These are phyloP conservation scores for Mycena floridula DNA, from an alignment of 768 basidiomycete species.

Conservation along the genomic window DNA sequence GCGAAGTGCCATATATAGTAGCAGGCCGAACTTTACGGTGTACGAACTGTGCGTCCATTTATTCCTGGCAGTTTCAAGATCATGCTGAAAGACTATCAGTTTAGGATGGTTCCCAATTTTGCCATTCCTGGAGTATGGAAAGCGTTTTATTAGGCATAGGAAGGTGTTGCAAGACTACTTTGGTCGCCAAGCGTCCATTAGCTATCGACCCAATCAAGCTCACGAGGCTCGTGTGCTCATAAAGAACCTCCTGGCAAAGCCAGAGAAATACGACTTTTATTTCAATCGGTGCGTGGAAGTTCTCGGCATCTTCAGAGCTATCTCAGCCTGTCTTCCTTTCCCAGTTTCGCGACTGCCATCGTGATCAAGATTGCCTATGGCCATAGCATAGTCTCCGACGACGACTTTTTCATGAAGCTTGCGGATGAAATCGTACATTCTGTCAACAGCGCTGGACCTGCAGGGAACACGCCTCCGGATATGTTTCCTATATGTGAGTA, in stretches of 20 bases:
- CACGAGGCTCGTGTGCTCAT: constrained; percentile 23
- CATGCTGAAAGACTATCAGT: constrained; percentile 4
- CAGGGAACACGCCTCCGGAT: constrained; percentile 14
- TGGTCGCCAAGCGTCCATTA: constrained; percentile 12
- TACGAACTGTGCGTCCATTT: constrained; percentile 11
- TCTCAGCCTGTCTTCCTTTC: background rate
- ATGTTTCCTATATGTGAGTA: constrained; percentile 20
- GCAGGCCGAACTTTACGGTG: constrained; percentile 18
- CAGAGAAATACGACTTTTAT: constrained; percentile 16
- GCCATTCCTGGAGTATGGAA: constrained; percentile 16
- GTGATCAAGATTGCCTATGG: constrained; percentile 23
- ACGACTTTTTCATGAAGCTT: constrained; percentile 30
- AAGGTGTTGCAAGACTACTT: constrained; percentile 19
- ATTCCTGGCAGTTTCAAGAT: background rate
- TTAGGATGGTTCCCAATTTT: constrained; percentile 12
- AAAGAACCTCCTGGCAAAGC: constrained; percentile 18
- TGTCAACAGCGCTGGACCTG: constrained; percentile 9
- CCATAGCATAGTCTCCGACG: constrained; percentile 19
- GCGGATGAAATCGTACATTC: constrained; percentile 23
- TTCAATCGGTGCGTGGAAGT: constrained; percentile 19
- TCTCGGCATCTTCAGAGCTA: background rate
- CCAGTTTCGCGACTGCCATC: constrained; percentile 8
- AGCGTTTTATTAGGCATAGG: constrained; percentile 17
- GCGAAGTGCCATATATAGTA: constrained; percentile 29
- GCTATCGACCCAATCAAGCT: constrained; percentile 14